Conservation (phyloP, 371 early-diverging fungal genomes). For the Mucor saturninus region DNA sequence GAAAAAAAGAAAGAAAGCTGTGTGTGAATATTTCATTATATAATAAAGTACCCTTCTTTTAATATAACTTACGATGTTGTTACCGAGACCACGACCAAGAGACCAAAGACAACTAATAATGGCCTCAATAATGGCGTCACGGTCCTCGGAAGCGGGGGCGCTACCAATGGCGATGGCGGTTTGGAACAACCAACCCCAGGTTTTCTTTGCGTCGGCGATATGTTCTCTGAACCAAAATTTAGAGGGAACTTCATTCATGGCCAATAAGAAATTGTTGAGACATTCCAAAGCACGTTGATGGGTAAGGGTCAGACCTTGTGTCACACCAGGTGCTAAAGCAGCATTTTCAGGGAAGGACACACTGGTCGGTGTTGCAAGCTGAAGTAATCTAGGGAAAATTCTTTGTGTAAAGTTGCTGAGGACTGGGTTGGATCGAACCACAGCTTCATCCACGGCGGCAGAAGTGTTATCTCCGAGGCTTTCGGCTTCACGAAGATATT, state of each 20-base stretch:
- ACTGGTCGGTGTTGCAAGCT: conserved; percentile 57
- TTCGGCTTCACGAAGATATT: conserved; percentile 37
- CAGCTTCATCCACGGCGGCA: conserved; percentile 28
- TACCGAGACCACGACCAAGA: conserved; percentile 69
- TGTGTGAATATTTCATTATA: conserved; percentile 3
- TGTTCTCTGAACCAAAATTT: conserved; percentile 72
- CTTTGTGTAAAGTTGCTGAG: conserved; percentile 50
- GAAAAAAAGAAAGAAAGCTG: not conserved
- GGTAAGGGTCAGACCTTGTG: conserved; percentile 55
- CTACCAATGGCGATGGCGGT: conserved; percentile 46
- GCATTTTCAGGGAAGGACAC: conserved; percentile 55
- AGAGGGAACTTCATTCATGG: conserved; percentile 70
- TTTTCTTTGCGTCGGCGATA: conserved; percentile 53
- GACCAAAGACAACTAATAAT: conserved; percentile 79
- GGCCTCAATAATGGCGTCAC: conserved; percentile 60
- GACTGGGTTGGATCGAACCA: conserved; percentile 45
- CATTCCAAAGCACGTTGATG: conserved; percentile 77
- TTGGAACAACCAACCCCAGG: conserved; percentile 71
- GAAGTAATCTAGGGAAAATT: conserved; percentile 58
- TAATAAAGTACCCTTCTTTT: not conserved
- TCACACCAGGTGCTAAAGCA: conserved; percentile 46
- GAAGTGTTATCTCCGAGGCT: conserved; percentile 26
- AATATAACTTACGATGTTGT: conserved; percentile 55
- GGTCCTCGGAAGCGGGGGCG: conserved; percentile 38
- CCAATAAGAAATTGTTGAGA: conserved; percentile 77